A percentile compares a stretch with the other conserved stretches of the same genome.
phyloP scores from a whole-genome alignment of 129 eudicot genomes.

The Saussurea involucrata region DNA sequence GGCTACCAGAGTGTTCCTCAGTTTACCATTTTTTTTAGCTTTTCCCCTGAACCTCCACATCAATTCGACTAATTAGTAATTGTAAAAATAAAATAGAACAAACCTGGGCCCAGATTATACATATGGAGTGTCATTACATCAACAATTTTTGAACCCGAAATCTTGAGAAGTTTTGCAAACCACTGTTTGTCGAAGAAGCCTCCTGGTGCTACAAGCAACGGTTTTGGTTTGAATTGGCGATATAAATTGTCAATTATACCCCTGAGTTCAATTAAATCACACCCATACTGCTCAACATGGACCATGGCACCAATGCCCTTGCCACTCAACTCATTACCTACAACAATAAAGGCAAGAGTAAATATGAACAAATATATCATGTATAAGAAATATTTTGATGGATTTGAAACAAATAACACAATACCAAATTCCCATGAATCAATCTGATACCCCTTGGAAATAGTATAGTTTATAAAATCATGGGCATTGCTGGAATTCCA shows the following conservation, averaged over 20 bases:
- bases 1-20: no score
- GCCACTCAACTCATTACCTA: slow-evolving; percentile 91
- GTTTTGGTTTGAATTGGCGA: slow-evolving; percentile 31
- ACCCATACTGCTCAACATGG: slow-evolving; percentile 63
- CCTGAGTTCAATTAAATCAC: slow-evolving; percentile 55
- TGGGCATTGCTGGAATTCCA: slow-evolving; percentile 72
- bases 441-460: slow-evolving; percentile 81
- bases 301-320: slow-evolving; percentile 80
- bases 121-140: slow-evolving; percentile 77
- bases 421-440: slow-evolving; percentile 97
- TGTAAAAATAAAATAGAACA: background rate
- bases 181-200: slow-evolving; percentile 85
- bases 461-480: slow-evolving; percentile 71
- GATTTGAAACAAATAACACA: slow-evolving; percentile 7
- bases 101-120: slow-evolving; percentile 86
- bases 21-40: no score
- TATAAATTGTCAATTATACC: slow-evolving; percentile 51
- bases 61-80: background rate
- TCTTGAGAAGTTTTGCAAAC: slow-evolving; percentile 69
- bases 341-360: slow-evolving; percentile 7
- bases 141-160: slow-evolving; percentile 57
- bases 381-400: background rate
- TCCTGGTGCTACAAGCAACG: slow-evolving; percentile 75
- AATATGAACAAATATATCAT: background rate
- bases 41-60: no score